Conservation (phyloP, 2,329 filamentous ascomycete species). For the Tolypocladium inflatum region DNA sequence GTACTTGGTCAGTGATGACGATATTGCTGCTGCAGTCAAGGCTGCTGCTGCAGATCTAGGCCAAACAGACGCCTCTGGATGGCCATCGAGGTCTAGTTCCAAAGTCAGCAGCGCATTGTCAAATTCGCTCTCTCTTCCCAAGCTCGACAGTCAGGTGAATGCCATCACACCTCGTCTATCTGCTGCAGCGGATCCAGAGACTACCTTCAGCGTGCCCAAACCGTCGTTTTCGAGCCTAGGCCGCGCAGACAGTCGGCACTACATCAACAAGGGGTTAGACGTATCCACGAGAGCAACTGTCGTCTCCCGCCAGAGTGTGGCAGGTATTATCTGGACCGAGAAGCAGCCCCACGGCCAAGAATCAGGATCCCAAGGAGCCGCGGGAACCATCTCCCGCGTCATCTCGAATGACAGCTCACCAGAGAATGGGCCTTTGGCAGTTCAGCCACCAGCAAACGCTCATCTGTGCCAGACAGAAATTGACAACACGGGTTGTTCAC, state of each 20-base stretch:
- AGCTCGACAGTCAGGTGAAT: constrained; percentile 10
- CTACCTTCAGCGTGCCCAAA: constrained; percentile 21
- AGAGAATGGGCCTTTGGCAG: neutral
- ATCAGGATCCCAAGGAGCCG: neutral
- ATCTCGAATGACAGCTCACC: neutral
- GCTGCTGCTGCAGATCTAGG: neutral
- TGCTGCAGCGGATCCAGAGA: constrained; percentile 18
- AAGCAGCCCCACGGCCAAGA: neutral
- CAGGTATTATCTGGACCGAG: constrained; percentile 20
- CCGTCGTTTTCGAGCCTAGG: constrained; percentile 18
- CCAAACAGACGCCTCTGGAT: neutral
- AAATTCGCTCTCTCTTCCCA: constrained; percentile 5
- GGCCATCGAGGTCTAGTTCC: neutral
- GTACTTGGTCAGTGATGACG: constrained; percentile 9
- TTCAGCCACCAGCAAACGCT: neutral
- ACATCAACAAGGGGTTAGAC: constrained; percentile 8
- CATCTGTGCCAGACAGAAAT: neutral
- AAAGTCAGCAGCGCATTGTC: neutral
- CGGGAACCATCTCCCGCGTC: neutral
- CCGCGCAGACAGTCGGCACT: constrained; percentile 10
- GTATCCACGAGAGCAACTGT: constrained; percentile 16
- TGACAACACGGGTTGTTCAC: neutral
- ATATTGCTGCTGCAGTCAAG: constrained; percentile 3
- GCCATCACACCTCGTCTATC: constrained; percentile 14
- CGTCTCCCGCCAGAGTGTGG: constrained; percentile 16